phyloP scores from a whole-genome alignment of 176 grass and related monocot genomes.

The Oryza australiensis region DNA sequence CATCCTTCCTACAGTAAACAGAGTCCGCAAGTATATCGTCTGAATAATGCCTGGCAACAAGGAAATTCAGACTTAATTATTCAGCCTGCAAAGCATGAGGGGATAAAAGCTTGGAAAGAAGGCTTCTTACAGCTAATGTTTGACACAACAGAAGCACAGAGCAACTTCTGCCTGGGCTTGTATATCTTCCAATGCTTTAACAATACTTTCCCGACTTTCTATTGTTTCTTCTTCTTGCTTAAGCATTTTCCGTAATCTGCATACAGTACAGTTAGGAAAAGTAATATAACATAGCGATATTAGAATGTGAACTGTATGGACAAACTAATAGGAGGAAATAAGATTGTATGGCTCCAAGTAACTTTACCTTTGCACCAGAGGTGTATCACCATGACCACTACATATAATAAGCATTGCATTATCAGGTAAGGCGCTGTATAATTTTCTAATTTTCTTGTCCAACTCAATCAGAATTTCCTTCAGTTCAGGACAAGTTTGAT shows the following conservation, averaged over 20 bases:
- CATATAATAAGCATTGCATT: constrained; percentile 82
- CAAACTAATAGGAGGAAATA: constrained; percentile 11
- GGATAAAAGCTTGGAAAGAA: not conserved
- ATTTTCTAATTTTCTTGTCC: constrained; percentile 62
- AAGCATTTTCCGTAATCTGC: constrained; percentile 80
- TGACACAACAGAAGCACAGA: constrained; percentile 79
- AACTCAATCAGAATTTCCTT: constrained; percentile 68
- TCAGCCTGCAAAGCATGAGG: not conserved
- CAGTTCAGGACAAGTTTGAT: constrained; percentile 59
- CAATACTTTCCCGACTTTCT: constrained; percentile 54
- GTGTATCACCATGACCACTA: constrained; percentile 91
- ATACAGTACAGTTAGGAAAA: constrained; percentile 17
- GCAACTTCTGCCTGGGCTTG: constrained; percentile 95
- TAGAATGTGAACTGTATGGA: constrained; percentile 5
- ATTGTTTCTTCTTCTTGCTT: constrained; percentile 43
- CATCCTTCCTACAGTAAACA: constrained; percentile 1
- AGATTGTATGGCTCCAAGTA: not conserved
- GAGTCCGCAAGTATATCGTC: constrained; percentile 5
- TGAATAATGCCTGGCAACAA: constrained; percentile 25
- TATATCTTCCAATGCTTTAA: constrained; percentile 73
- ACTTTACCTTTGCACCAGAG: constrained; percentile 85
- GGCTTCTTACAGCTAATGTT: constrained; percentile 56
- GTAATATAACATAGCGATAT: not conserved
- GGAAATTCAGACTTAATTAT: constrained; percentile 18
- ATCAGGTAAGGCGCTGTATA: constrained; percentile 61